phyloP scores from a whole-genome alignment of 2,329 filamentous ascomycete genomes.

The Ceratocystis eucalypticola region DNA sequence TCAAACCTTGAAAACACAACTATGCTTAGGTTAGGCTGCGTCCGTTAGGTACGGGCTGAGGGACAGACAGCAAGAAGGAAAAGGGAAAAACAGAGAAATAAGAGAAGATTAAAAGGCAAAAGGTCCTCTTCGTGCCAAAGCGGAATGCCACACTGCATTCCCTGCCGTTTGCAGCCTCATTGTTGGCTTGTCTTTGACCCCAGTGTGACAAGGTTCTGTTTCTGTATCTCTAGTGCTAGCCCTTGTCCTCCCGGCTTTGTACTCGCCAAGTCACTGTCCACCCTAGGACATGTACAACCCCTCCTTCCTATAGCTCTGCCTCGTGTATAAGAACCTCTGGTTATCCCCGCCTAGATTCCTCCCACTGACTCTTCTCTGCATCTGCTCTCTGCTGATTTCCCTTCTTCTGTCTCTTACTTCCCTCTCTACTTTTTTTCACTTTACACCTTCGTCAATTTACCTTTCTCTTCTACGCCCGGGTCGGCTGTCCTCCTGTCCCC shows the following conservation, averaged over 20 bases:
- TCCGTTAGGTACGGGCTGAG: neutral
- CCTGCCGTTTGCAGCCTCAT: neutral
- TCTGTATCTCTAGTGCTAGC: neutral
- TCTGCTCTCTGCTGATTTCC: slow-evolving; percentile 13
- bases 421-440: neutral
- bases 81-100: neutral
- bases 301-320: neutral
- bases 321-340: slow-evolving; percentile 19
- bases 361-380: slow-evolving; percentile 4
- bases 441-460: too few species aligned
- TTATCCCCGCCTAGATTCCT: neutral
- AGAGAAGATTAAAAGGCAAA: neutral
- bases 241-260: neutral
- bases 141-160: neutral
- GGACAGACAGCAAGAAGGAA: neutral
- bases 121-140: neutral
- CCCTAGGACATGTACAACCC: neutral
- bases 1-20: too few species aligned
- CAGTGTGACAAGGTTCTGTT: neutral
- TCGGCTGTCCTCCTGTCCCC: neutral
- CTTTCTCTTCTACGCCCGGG: too few species aligned
- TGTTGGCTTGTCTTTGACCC: neutral
- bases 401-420: neutral
- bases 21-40: too few species aligned
- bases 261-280: neutral